These are phyloP conservation scores for Drechslerella dactyloides DNA, from an alignment of 2,329 filamentous ascomycete species.

Conservation along the genomic window DNA sequence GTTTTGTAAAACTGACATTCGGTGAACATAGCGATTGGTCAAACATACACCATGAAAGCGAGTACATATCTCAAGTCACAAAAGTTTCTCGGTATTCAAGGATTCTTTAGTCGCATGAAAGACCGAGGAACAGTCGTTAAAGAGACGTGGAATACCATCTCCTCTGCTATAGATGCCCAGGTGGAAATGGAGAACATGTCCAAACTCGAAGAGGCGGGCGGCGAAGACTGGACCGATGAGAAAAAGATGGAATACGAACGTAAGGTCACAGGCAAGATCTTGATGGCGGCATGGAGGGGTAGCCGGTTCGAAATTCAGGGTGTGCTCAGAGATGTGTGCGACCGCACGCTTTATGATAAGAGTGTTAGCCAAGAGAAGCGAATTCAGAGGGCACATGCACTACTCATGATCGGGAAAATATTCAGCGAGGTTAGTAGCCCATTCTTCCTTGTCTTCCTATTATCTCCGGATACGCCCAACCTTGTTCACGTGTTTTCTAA, in stretches of 20 bases:
- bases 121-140: slow-evolving; percentile 97
- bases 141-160: slow-evolving; percentile 98
- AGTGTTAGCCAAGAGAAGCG: slow-evolving; percentile 82
- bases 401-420: slow-evolving; percentile 86
- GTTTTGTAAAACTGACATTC: slow-evolving; percentile 1
- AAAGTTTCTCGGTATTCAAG: slow-evolving; percentile 93
- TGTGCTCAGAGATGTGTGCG: slow-evolving; percentile 92
- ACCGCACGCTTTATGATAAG: slow-evolving; percentile 79
- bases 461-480: too few relatives aligned
- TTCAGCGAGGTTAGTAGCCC: slow-evolving; percentile 74
- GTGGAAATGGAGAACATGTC: slow-evolving; percentile 99
- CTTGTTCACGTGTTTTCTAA: slow-evolving; percentile 26
- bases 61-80: slow-evolving; percentile 89
- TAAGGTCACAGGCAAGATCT: slow-evolving; percentile 94
- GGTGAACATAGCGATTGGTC: slow-evolving; percentile 71
- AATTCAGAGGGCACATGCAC: slow-evolving; percentile 85
- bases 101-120: slow-evolving; percentile 91
- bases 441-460: not conserved
- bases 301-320: slow-evolving; percentile 98
- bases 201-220: slow-evolving; percentile 88
- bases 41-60: slow-evolving; percentile 87
- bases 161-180: slow-evolving; percentile 93
- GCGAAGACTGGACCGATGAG: slow-evolving; percentile 98
- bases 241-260: slow-evolving; percentile 94
- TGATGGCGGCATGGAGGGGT: slow-evolving; percentile 93